Evolutionary conservation across 257 asterid species (phyloP).

Genomic region (Solanum dulcamara): DNA sequence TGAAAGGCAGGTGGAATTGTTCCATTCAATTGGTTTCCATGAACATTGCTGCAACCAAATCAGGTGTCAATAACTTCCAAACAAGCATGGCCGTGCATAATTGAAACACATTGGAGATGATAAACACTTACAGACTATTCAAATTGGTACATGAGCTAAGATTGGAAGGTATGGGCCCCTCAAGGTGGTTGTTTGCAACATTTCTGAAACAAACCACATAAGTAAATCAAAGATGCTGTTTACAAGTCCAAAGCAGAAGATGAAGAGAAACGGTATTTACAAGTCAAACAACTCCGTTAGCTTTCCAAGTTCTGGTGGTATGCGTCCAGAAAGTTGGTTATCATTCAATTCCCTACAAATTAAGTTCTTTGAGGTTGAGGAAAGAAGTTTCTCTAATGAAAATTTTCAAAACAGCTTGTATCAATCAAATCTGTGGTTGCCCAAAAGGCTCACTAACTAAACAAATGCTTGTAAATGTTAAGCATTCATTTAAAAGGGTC

Average conservation of each 20-base stretch:
- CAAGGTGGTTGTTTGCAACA: conserved; percentile 73
- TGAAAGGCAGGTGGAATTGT: conserved; percentile 70
- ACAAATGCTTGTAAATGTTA: background rate
- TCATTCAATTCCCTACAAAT: conserved; percentile 71
- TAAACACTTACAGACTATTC: conserved; percentile 80
- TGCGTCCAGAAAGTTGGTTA: conserved; percentile 61
- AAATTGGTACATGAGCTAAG: conserved; percentile 90
- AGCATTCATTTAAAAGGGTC: background rate
- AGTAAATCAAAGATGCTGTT: background rate
- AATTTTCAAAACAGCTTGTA: background rate
- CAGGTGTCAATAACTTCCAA: background rate
- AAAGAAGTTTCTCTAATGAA: background rate
- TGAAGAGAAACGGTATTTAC: conserved; percentile 23
- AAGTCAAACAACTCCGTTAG: conserved; percentile 84
- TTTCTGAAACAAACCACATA: conserved; percentile 38
- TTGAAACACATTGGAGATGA: background rate
- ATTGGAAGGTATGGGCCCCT: conserved; percentile 79
- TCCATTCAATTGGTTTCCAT: conserved; percentile 75
- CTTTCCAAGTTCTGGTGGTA: conserved; percentile 89
- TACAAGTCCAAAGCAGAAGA: background rate
- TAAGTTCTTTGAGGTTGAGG: background rate
- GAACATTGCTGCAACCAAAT: conserved; percentile 50
- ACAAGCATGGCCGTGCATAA: background rate
- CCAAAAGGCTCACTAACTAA: background rate
- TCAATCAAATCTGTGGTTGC: background rate